Percentiles rank a stretch among this genome's conserved stretches.
Conservation (phyloP, 2,329 filamentous ascomycete species). For the Ophiocordyceps australis region DNA sequence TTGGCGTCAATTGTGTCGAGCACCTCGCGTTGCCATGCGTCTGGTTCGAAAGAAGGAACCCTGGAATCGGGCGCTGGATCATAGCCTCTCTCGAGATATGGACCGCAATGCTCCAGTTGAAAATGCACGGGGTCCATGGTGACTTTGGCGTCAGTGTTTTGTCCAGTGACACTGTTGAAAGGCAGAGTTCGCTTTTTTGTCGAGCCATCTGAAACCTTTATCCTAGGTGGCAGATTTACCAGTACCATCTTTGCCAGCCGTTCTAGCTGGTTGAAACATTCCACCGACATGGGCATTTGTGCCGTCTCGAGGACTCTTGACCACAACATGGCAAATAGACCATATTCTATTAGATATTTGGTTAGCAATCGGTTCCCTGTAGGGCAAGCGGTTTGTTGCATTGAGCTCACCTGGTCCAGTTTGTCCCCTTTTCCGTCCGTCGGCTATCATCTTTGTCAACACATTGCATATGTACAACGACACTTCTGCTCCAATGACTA, state of each 20-base stretch:
- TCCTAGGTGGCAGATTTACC: conserved; percentile 1
- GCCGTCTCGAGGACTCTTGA: conserved; percentile 3
- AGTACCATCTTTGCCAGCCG: conserved; percentile 3
- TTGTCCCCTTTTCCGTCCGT: background rate
- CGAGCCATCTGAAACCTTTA: too few species aligned
- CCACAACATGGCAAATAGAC: conserved; percentile 4
- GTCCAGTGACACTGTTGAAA: background rate
- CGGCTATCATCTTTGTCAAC: conserved; percentile 5
- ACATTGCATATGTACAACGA: conserved; percentile 14
- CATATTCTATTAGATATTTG: background rate
- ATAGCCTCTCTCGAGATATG: conserved; percentile 59
- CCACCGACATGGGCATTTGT: conserved; percentile 2
- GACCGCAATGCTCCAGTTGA: conserved; percentile 21
- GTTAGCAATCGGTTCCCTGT: background rate
- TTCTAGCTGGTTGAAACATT: conserved; percentile 2
- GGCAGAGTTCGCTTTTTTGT: background rate
- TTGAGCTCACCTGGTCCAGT: background rate
- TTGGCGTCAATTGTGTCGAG: conserved; percentile 55
- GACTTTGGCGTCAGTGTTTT: too few species aligned
- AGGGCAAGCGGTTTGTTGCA: background rate
- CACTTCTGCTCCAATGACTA: conserved; percentile 12
- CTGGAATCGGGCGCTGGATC: conserved; percentile 49
- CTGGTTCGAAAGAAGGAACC: conserved; percentile 47
- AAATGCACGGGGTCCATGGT: conserved; percentile 13
- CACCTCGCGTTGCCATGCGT: conserved; percentile 59